Evolutionary conservation across 2,329 filamentous ascomycete genomes (phyloP).

Genomic region (Ophioceras dolichostomum): DNA sequence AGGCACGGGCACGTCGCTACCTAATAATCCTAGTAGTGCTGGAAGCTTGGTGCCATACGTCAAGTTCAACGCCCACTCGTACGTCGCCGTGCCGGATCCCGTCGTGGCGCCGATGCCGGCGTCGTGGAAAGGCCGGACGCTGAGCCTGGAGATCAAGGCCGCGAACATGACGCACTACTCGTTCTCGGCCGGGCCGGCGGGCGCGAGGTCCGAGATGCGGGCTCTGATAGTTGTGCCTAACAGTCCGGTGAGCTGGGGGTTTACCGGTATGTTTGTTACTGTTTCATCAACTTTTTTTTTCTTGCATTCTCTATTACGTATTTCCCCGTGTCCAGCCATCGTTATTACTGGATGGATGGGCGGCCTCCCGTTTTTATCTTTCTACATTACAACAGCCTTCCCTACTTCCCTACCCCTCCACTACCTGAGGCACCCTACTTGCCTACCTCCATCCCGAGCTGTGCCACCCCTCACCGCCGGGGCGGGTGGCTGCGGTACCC

Average conservation of each 20-base stretch:
- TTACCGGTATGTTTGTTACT: constrained; percentile 20
- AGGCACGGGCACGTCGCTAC: constrained; percentile 5
- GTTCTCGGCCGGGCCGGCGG: constrained; percentile 23
- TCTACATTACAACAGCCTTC: no score
- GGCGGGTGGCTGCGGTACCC: no score
- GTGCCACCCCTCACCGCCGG: no score
- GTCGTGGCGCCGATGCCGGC: constrained; percentile 24
- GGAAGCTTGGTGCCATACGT: constrained; percentile 23
- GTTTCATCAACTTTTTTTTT: not conserved
- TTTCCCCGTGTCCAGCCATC: no score
- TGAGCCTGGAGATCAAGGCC: constrained; percentile 29
- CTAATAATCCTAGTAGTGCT: constrained; percentile 3
- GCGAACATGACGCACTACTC: constrained; percentile 32
- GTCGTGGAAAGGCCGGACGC: constrained; percentile 18
- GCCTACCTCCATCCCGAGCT: no score
- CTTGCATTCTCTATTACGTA: constrained; percentile 1
- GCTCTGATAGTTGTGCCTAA: constrained; percentile 20
- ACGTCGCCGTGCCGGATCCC: constrained; percentile 22
- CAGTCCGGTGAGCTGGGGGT: constrained; percentile 24
- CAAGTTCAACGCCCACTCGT: constrained; percentile 30
- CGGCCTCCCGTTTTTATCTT: not conserved
- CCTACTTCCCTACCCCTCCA: constrained; percentile 12
- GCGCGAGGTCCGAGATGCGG: constrained; percentile 16
- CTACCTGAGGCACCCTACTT: not conserved
- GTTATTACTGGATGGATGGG: no score